Evolutionary conservation across 768 basidiomycete genomes (phyloP), one percentile per base, ranked within the genome.

Genomic region (Pleurotus pulmonarius): DNA sequence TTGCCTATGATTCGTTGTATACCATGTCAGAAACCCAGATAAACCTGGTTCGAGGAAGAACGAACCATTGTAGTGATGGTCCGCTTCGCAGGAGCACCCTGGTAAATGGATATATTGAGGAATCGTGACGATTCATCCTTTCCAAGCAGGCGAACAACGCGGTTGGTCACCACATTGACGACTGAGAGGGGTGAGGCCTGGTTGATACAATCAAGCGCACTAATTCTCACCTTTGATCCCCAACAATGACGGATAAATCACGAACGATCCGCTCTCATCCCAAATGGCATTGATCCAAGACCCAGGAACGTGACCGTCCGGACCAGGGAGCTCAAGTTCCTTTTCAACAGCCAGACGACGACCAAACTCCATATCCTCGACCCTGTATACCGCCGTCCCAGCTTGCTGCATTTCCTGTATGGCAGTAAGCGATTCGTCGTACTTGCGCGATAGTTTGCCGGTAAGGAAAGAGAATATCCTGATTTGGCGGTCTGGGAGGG

Each of bases 331-430:
- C 72, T 98, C 94, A 43, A 99, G 71, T 65, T 98, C 97, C 59
- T 91, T 79, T 70, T 99, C 97, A 26, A 87, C 77, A 3, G 96
- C 96, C 59, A 98, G 75, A n/a, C 96, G 81, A 56, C 96, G 79
- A n/a, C 96, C 94, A 65, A 99, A 98, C 69, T 99, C 97, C 97
- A 99, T 99, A 71, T 98, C 94, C 54, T 99, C 97, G 15, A 98
- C 85, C 63, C 85, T 88, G 71, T 89, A 92, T 16, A 92, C 82
- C 0, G 92, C 89, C 3, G 97, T 97, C 1, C 94, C 96, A 1
- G 94, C 95, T 69, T 98, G 97, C 69, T 99, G 97, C 94, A 99
- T 98, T 70, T 98, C 95, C 67, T 96, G 92, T 39, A 95, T 90
- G 0, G 97, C 95, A 25, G 82, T 74, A 5, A 98, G 79, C 0